phyloP scores from a whole-genome alignment of 371 early-diverging fungal species.

The Furculomyces boomerangus region DNA sequence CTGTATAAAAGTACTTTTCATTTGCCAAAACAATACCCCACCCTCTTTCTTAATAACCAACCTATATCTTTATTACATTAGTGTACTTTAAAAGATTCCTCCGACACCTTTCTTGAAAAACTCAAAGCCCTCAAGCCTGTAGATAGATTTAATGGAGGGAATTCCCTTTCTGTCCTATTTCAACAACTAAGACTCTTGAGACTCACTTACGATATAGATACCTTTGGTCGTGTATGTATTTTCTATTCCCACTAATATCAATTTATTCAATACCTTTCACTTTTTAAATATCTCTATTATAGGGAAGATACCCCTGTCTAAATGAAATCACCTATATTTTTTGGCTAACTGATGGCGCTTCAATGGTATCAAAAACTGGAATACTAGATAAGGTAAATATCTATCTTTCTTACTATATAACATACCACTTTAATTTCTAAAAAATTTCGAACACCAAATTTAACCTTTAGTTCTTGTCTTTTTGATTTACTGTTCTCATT shows the following conservation, averaged over 20 bases:
- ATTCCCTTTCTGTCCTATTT: constrained; percentile 35
- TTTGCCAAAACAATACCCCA: background rate
- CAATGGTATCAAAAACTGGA: constrained; percentile 22
- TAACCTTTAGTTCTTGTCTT: too few relatives aligned
- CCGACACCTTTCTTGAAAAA: constrained; percentile 27
- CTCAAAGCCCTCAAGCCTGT: constrained; percentile 32
- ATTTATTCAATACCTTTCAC: background rate
- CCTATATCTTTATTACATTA: background rate
- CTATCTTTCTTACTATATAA: too few relatives aligned
- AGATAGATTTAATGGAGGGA: constrained; percentile 38
- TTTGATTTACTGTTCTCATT: too few relatives aligned
- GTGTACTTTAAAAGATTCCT: constrained; percentile 27
- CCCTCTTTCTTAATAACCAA: background rate
- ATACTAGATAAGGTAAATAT: constrained; percentile 17
- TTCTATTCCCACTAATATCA: background rate
- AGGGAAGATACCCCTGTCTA: constrained; percentile 39
- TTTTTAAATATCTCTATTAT: background rate
- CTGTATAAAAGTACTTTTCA: constrained; percentile 21
- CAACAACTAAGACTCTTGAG: constrained; percentile 38
- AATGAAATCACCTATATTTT: constrained; percentile 39
- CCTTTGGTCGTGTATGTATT: constrained; percentile 25
- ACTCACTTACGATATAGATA: constrained; percentile 31
- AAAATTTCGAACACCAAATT: too few relatives aligned
- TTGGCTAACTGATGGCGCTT: constrained; percentile 52
- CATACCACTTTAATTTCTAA: too few relatives aligned